A percentile compares a stretch with the other conserved stretches of the same genome.
phyloP scores from a whole-genome alignment of 768 basidiomycete species.

The Daedaleopsis nitida region DNA sequence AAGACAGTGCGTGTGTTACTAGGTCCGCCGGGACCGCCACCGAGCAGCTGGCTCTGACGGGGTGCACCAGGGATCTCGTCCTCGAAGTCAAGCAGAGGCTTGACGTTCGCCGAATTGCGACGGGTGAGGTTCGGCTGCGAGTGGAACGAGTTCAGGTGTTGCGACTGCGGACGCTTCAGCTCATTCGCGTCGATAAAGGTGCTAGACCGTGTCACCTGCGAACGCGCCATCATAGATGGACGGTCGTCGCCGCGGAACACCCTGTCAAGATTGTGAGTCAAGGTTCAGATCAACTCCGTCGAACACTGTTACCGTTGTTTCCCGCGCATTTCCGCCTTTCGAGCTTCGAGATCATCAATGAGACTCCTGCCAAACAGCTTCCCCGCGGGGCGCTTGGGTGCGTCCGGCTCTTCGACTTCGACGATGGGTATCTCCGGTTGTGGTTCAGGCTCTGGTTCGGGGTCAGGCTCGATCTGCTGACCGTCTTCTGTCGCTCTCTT shows the following conservation, averaged over 20 bases:
- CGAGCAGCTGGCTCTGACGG: slow-evolving; percentile 36
- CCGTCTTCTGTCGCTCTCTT: slow-evolving; percentile 79
- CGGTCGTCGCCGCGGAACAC: slow-evolving; percentile 87
- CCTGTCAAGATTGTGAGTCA: slow-evolving; percentile 39
- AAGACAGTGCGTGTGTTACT: slow-evolving; percentile 76
- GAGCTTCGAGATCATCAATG: slow-evolving; percentile 84
- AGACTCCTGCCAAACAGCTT: slow-evolving; percentile 86
- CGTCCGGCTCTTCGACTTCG: slow-evolving; percentile 18
- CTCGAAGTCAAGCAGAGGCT: slow-evolving; percentile 70
- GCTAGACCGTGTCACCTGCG: slow-evolving; percentile 51
- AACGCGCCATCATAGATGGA: slow-evolving; percentile 91
- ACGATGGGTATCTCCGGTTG: slow-evolving; percentile 33
- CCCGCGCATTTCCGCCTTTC: slow-evolving; percentile 80
- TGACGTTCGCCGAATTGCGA: slow-evolving; percentile 53
- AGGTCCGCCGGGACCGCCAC: slow-evolving; percentile 22
- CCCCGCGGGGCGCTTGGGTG: slow-evolving; percentile 61
- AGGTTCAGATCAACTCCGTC: slow-evolving; percentile 11
- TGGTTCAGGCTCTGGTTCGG: slow-evolving; percentile 33
- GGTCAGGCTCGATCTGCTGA: slow-evolving; percentile 61
- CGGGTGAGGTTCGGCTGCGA: slow-evolving; percentile 44
- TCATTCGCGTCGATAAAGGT: slow-evolving; percentile 76
- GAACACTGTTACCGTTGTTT: slow-evolving; percentile 67
- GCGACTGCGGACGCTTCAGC: slow-evolving; percentile 53
- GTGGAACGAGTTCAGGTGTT: slow-evolving; percentile 46
- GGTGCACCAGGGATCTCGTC: slow-evolving; percentile 43